Conservation (phyloP, 768 basidiomycete species). For the Agaricus subrufescens region DNA sequence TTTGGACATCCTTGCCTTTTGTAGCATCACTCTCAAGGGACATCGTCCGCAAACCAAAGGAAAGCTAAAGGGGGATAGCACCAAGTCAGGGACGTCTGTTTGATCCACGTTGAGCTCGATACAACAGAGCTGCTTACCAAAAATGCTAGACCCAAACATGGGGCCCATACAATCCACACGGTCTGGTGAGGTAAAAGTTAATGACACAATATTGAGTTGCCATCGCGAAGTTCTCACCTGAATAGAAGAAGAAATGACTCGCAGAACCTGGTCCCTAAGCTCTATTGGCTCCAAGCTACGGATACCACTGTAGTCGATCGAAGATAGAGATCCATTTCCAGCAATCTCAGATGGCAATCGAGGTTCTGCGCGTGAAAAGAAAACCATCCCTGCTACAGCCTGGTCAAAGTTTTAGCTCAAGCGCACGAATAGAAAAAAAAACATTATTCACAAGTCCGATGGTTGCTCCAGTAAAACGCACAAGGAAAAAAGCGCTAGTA, state of each 20-base stretch:
- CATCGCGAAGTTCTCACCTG: constrained; percentile 34
- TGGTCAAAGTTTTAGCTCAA: constrained; percentile 25
- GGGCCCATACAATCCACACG: constrained; percentile 71
- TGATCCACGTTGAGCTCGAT: too few species aligned
- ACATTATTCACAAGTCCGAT: constrained; percentile 59
- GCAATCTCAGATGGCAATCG: constrained; percentile 45
- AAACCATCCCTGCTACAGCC: constrained; percentile 76
- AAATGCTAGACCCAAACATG: constrained; percentile 61
- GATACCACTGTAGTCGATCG: constrained; percentile 52
- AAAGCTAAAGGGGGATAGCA: constrained; percentile 26
- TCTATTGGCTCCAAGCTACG: constrained; percentile 39
- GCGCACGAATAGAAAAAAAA: not conserved
- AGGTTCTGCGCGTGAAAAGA: constrained; percentile 46
- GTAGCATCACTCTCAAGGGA: not conserved
- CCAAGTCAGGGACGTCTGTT: not conserved
- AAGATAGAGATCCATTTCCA: constrained; percentile 35
- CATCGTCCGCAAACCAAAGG: constrained; percentile 31
- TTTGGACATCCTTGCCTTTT: constrained; percentile 5
- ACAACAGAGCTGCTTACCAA: constrained; percentile 35
- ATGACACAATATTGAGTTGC: too few species aligned
- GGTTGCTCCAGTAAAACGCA: constrained; percentile 83
- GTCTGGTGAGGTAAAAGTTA: constrained; percentile 31
- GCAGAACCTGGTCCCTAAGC: constrained; percentile 42
- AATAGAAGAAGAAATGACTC: constrained; percentile 56
- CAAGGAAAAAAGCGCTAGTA: constrained; percentile 84